Percentiles rank a stretch among this genome's conserved stretches.
Evolutionary conservation across 768 basidiomycete genomes (phyloP).

Genomic region (Naganishia friedmannii): DNA sequence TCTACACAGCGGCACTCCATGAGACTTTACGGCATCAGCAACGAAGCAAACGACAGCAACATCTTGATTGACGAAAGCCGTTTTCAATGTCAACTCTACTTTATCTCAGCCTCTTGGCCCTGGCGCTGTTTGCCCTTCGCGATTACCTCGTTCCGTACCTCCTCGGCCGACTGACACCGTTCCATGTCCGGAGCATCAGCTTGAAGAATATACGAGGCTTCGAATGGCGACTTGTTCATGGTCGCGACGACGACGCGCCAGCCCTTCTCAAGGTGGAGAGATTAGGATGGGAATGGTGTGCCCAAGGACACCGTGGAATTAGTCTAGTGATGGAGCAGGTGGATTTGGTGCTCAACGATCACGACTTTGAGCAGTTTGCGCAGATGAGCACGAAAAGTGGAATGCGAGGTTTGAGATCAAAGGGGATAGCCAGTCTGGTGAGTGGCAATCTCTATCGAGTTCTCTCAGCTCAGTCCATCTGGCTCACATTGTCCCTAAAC

Average conservation of each 20-base stretch:
- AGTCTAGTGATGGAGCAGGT: conserved; percentile 33
- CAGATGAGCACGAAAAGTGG: conserved; percentile 3
- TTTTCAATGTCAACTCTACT: conserved; percentile 11
- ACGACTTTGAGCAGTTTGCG: neutral
- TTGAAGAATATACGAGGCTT: conserved; percentile 34
- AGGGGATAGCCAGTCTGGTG: neutral
- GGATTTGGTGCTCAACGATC: conserved; percentile 1
- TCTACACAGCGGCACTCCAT: neutral
- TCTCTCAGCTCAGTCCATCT: neutral
- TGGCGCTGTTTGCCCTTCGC: conserved; percentile 30
- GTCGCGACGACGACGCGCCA: conserved; percentile 18
- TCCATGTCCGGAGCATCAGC: conserved; percentile 33
- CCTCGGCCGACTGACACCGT: conserved; percentile 21
- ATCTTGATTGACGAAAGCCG: neutral
- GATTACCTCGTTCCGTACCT: conserved; percentile 34
- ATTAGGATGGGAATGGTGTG: conserved; percentile 36
- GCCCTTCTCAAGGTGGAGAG: conserved; percentile 39
- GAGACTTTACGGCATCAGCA: neutral
- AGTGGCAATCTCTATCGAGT: neutral
- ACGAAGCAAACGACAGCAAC: neutral
- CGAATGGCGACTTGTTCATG: conserved; percentile 38
- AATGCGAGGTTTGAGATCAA: conserved; percentile 1
- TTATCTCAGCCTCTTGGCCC: conserved; percentile 12
- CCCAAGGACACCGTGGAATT: conserved; percentile 4
- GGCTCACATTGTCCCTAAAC: neutral